Base-by-base conservation (phyloP, 75 land plant species). In the Sequoia sempervirens region DNA sequence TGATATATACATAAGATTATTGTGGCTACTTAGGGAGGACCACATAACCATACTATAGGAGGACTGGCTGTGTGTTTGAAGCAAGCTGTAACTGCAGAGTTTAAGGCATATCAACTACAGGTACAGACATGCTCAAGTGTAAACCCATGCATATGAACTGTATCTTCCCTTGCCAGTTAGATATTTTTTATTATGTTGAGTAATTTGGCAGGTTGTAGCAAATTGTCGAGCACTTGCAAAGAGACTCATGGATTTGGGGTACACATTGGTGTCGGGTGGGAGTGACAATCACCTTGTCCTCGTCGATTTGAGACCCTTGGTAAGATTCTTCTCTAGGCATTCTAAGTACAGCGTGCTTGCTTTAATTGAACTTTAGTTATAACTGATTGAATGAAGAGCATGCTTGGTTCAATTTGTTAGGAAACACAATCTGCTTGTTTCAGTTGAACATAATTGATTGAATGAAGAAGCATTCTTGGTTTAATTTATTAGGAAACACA, bases 41-140 rank as follows among this genome's bases (percentile, higher is more conserved):
- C 99, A 80, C 99, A 96, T 81, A 96, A 96, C 72, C 99, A 96
- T 84, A 92, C 96, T 13, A 96, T 96, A 87, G 96, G 88, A 30
- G 99, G 94, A 14, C 92, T 96, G 82, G 95, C 99, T 34, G 99
- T 96, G 26, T 93, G 95, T 81, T 87, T 96, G 56, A 91, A 90
- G 75, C 91, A 93, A 83, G 98, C 94, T 70, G 88, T 89, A 46
- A 86, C 96, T 17, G 87, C 90, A 56, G 95, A 93, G 41, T 96
- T 96, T 58, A 92, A 90, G 83, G 82, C 75, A 80, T 96, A 96
- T 87, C 96, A 94, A 83, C 72, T 85, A 61, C 93, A 93, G 93
- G 98, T 96, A 81, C 72, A 47, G 68, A 50, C 30, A 66, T 23
- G 9, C 34, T 43, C 36, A 69, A 12, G 7, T 61, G 34, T 36